Conservation (phyloP, 257 asterid genomes). For the Solanum virginianum region DNA sequence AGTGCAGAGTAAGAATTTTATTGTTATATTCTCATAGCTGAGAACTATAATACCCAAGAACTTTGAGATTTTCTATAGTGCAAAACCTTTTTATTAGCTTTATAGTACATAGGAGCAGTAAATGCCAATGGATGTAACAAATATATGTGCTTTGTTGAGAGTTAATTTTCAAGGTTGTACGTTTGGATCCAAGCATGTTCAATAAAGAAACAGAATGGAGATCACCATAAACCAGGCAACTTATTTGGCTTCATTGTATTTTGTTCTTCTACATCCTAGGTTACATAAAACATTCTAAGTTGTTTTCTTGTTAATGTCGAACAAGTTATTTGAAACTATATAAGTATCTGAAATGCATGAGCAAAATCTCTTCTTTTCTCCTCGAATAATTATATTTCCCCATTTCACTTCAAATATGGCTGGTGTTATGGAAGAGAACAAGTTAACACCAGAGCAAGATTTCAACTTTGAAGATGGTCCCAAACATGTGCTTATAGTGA, state of each 20-base stretch:
- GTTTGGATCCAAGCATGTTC: not conserved
- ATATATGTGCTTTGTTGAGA: not conserved
- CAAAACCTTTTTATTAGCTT: not conserved
- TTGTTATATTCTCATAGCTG: not conserved
- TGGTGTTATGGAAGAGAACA: not conserved
- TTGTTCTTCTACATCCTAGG: not conserved
- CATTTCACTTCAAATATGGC: not conserved
- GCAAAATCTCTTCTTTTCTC: not conserved
- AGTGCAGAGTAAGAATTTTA: not conserved
- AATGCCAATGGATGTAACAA: not conserved
- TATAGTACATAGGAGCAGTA: not conserved
- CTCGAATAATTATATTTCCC: not conserved
- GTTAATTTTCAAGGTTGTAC: not conserved
- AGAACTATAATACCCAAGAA: not conserved
- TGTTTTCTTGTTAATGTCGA: not conserved
- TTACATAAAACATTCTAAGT: not conserved
- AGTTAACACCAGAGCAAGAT: not conserved
- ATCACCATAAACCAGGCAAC: not conserved
- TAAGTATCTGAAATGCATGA: not conserved
- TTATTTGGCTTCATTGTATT: not conserved
- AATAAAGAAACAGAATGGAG: not conserved
- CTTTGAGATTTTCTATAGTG: not conserved
- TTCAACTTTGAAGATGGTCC: conserved; percentile 16
- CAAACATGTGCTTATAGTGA: conserved; percentile 35
- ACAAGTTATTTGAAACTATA: not conserved